phyloP scores from a whole-genome alignment of 768 basidiomycete species.

The Leccinum subgranulosum region DNA sequence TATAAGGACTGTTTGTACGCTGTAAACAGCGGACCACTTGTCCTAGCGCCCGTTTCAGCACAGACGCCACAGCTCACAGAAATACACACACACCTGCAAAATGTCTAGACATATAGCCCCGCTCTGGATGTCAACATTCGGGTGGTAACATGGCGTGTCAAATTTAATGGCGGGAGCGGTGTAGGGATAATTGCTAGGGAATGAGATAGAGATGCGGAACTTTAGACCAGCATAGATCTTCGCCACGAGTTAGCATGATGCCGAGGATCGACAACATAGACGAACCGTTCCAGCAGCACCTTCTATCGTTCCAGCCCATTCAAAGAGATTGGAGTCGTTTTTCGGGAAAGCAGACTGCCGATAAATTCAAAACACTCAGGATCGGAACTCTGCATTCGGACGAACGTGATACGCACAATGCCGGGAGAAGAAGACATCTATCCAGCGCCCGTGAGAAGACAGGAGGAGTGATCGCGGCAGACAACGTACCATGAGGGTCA shows the following conservation, averaged over 20 bases:
- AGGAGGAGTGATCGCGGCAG: neutral
- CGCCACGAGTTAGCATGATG: conserved; percentile 5
- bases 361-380: neutral
- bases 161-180: conserved; percentile 83
- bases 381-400: neutral
- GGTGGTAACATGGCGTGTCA: conserved; percentile 87
- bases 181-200: conserved; percentile 88
- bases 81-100: conserved; percentile 57
- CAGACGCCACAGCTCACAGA: neutral
- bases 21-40: conserved; percentile 93
- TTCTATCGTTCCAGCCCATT: conserved; percentile 88
- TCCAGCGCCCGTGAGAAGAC: conserved; percentile 7
- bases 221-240: conserved; percentile 76
- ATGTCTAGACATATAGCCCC: conserved; percentile 88
- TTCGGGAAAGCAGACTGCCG: conserved; percentile 85
- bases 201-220: conserved; percentile 81
- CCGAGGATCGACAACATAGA: neutral
- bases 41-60: conserved; percentile 46
- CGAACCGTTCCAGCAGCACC: conserved; percentile 67
- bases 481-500: conserved; percentile 79
- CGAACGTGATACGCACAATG: conserved; percentile 51
- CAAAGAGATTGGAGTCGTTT: conserved; percentile 81
- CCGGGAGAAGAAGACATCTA: conserved; percentile 90
- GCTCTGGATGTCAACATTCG: conserved; percentile 78
- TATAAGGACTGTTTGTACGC: conserved; percentile 84